Evolutionary conservation across 1,284 basidiomycete genomes (phyloP), one percentile per base, ranked within the genome.

Genomic region (Erythrobasidium hasegawianum): DNA sequence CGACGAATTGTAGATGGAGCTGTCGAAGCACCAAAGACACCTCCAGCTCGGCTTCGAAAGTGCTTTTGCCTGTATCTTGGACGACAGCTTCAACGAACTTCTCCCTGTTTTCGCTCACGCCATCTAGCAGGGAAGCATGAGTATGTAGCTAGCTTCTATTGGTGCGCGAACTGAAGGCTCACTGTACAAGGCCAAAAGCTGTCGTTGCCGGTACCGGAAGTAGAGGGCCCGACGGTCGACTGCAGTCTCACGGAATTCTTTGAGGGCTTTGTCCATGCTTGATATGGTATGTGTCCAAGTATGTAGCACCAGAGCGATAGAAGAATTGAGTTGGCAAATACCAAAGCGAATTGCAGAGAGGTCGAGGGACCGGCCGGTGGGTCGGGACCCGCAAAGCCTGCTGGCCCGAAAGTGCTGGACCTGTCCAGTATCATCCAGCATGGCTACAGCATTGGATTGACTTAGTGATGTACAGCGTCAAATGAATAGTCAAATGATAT

Each of bases 181-280:
- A 54, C 52, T 54, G 52, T 54, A 54, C 20, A 54, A 29, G 20
- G 52, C 52, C 20, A 20, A 20, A 5, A 54, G 20, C 27, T 54
- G 52, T 16, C 52, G 20, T 54, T 54, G 52, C n/a, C 52, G 52
- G 16, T 54, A 54, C 16, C 52, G 52, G 22, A 54, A 27, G 52
- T 54, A 54, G 27, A 29, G 20, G 20, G 20, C 52, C 27, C 52
- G 20, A 7, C 52, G 20, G 24, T 54, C 52, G 9, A 24, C 52
- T 18, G 16, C 16, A 27, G 16, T 20, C 27, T 54, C 52, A 10
- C 52, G 52, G 5, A 54, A 16, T 4, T 16, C 16, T 27, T 54
- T 54, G 20, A 54, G 52, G 4, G 33, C 33, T 33, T 4, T 18
- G 8, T 47, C 45, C 45, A 24, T 18, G n/a, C 5, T 14, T 47